Conservation (phyloP, 1,139 yeast genomes). For the Ogataea hybrid region DNA sequence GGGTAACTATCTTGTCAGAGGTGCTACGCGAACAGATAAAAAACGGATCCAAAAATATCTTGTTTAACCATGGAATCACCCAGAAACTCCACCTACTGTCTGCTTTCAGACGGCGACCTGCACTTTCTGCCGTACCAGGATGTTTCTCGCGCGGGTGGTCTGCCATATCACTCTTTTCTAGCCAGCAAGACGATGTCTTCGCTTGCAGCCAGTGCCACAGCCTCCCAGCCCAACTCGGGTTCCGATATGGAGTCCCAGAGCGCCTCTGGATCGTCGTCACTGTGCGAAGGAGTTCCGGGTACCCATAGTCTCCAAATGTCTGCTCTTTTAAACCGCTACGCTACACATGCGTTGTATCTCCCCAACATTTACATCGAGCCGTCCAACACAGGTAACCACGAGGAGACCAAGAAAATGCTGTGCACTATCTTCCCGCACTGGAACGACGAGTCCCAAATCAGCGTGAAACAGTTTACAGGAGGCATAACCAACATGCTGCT, state of each 20-base stretch:
- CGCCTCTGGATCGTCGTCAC: conserved; percentile 20
- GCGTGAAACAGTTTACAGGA: conserved; percentile 52
- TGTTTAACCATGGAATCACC: conserved; percentile 2
- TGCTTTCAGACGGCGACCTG: conserved; percentile 30
- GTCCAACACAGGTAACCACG: conserved; percentile 18
- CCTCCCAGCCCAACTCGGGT: conserved; percentile 10
- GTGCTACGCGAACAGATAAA: conserved; percentile 4
- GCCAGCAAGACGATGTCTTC: conserved; percentile 18
- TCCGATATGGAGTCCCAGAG: conserved; percentile 15
- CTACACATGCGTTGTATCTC: conserved; percentile 32
- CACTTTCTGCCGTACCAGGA: conserved; percentile 28
- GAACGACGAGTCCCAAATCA: conserved; percentile 21
- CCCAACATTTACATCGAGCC: conserved; percentile 29
- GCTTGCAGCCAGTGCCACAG: conserved; percentile 14
- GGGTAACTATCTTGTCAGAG: conserved; percentile 4
- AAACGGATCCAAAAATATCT: conserved; percentile 1
- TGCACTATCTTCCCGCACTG: conserved; percentile 31
- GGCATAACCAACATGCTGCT: conserved; percentile 79
- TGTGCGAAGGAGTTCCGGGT: conserved; percentile 1
- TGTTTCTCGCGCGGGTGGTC: conserved; percentile 3
- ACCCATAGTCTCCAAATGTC: conserved; percentile 12
- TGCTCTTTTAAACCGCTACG: conserved; percentile 24
- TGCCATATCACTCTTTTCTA: conserved; percentile 14
- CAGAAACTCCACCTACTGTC: conserved; percentile 23
- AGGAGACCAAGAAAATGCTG: conserved; percentile 23